Evolutionary conservation across 2,329 filamentous ascomycete species (phyloP).

Genomic region (Fusarium devonianum): DNA sequence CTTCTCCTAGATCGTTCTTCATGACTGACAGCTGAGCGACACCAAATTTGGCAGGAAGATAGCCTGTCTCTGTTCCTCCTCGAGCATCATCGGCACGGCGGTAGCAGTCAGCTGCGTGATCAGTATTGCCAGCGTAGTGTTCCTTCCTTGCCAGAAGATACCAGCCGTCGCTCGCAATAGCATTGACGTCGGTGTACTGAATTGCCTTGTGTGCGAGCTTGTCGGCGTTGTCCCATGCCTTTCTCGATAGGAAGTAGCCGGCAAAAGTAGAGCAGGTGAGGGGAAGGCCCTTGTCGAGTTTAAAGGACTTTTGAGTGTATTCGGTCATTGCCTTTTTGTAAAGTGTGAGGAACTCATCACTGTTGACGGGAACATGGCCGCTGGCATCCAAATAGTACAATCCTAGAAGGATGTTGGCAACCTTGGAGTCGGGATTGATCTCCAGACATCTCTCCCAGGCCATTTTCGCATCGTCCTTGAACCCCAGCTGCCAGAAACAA

Average conservation of each 20-base stretch:
- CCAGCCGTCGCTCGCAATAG: constrained; percentile 97
- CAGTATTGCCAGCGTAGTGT: constrained; percentile 79
- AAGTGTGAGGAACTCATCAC: constrained; percentile 81
- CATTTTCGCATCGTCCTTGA: constrained; percentile 87
- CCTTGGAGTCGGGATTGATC: constrained; percentile 82
- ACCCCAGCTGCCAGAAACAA: constrained; percentile 95
- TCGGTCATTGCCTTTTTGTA: constrained; percentile 96
- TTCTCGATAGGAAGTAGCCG: constrained; percentile 85
- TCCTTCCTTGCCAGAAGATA: constrained; percentile 92
- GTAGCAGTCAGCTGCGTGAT: constrained; percentile 85
- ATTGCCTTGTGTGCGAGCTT: constrained; percentile 91
- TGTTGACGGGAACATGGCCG: constrained; percentile 80
- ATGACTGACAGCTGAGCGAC: constrained; percentile 87
- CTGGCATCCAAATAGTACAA: constrained; percentile 90
- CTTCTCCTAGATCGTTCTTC: constrained; percentile 85
- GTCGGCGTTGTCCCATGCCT: constrained; percentile 82
- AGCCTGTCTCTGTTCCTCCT: constrained; percentile 89
- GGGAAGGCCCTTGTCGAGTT: constrained; percentile 88
- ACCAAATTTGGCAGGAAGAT: constrained; percentile 93
- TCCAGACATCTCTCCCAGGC: constrained; percentile 91
- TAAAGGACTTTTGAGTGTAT: constrained; percentile 93
- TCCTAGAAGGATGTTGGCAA: constrained; percentile 88
- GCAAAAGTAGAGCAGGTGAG: constrained; percentile 91
- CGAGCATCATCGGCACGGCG: constrained; percentile 88
- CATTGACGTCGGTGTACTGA: constrained; percentile 93